A percentile compares a stretch with the other conserved stretches of the same genome.
Conservation (phyloP, 768 basidiomycete genomes). For the Strobilomyces echinocephalus region DNA sequence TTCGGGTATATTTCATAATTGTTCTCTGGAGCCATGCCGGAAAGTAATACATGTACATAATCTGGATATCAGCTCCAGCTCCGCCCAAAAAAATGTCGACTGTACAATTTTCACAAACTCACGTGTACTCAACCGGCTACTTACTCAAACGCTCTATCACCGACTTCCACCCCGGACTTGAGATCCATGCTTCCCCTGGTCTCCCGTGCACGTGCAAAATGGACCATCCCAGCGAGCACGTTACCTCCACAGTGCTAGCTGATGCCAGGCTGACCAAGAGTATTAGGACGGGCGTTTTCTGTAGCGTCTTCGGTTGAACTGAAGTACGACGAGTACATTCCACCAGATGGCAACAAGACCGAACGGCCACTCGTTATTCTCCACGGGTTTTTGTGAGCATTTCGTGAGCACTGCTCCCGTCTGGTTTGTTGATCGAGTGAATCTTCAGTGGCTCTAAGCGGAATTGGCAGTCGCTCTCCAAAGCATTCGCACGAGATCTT, state of each 20-base stretch:
- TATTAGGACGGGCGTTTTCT: slow-evolving; percentile 20
- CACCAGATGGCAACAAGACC: slow-evolving; percentile 24
- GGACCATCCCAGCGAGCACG: slow-evolving; percentile 7
- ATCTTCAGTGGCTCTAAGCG: slow-evolving; percentile 74
- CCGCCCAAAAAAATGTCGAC: too few relatives aligned
- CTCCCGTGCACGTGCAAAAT: neutral
- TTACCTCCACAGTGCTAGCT: neutral
- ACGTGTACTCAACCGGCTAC: neutral
- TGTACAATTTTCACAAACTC: too few relatives aligned
- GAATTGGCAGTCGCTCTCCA: slow-evolving; percentile 82
- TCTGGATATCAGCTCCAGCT: too few relatives aligned
- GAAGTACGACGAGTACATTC: slow-evolving; percentile 30
- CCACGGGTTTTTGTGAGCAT: slow-evolving; percentile 59
- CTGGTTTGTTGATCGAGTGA: neutral
- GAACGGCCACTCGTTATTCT: slow-evolving; percentile 51
- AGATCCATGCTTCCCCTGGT: neutral
- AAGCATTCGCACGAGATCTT: slow-evolving; percentile 63
- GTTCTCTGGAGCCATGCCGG: too few relatives aligned
- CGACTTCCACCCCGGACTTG: too few relatives aligned
- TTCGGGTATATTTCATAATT: too few relatives aligned
- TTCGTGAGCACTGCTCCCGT: neutral
- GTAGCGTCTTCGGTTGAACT: slow-evolving; percentile 25
- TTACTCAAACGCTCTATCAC: neutral
- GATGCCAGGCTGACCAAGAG: slow-evolving; percentile 4
- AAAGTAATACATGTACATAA: too few relatives aligned